These are phyloP conservation scores for Melampsora larici-populina DNA, from an alignment of 1,284 basidiomycete species.

Conservation along the genomic window DNA sequence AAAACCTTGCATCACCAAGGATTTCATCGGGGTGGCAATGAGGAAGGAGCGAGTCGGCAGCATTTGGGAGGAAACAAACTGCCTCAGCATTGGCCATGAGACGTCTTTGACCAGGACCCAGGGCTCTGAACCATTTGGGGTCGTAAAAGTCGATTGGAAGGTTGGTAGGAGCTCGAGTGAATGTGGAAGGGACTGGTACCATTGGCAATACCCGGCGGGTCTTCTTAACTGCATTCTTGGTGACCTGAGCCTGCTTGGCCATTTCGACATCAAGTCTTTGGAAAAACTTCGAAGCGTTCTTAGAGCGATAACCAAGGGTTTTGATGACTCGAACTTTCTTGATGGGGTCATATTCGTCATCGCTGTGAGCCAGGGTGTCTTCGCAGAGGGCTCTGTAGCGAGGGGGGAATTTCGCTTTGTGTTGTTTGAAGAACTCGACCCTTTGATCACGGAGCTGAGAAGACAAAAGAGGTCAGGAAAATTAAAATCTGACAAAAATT, in stretches of 20 bases:
- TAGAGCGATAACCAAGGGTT: conserved; percentile 9
- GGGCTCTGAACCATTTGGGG: conserved; percentile 18
- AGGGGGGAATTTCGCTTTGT: conserved; percentile 10
- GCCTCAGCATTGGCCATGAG: conserved; percentile 1
- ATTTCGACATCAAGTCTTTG: not conserved
- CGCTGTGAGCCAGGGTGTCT: conserved; percentile 10
- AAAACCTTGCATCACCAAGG: not conserved
- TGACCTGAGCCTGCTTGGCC: not conserved
- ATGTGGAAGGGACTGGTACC: not conserved
- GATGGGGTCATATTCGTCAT: conserved; percentile 5
- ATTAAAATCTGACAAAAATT: no score
- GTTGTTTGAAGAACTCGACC: not conserved
- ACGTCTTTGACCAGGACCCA: conserved; percentile 5
- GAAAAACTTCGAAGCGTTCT: conserved; percentile 26
- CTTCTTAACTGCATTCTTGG: not conserved
- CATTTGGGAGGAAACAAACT: conserved; percentile 28
- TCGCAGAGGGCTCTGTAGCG: not conserved
- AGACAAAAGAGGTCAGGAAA: no score
- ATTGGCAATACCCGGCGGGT: not conserved
- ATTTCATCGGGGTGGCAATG: not conserved
- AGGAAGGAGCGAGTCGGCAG: conserved; percentile 13
- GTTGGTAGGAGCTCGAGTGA: not conserved
- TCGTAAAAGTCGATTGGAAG: conserved; percentile 35
- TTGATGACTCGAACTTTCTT: not conserved
- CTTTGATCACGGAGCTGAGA: not conserved